Evolutionary conservation across 2,329 filamentous ascomycete genomes (phyloP), one percentile per base, ranked within the genome.

Genomic region (Chalara sp.): DNA sequence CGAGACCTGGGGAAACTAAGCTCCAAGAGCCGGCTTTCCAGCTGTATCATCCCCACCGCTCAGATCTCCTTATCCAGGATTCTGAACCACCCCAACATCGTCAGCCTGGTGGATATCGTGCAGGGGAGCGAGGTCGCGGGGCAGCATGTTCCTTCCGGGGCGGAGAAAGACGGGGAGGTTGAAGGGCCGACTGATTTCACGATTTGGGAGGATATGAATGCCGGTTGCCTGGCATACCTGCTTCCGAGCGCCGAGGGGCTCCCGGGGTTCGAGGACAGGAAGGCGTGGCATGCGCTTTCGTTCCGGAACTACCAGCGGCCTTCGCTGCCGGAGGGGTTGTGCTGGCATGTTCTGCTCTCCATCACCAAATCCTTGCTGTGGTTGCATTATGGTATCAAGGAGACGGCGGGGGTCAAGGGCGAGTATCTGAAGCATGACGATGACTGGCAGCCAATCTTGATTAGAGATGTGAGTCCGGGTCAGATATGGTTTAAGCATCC

Each of bases 161-260:
- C 48, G 1, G 44, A 39, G 5, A 37, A 37, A 10, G 8, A 37
- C n/a, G 43, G 43, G n/a, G 29, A 45, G 28, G 12, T 29, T 13
- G n/a, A 37, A 37, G 8, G n/a, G n/a, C 35, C 35, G 35, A 49
- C 50, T 48, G 65, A 65, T 44, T 65, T 71, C 53, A 60, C 75
- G 12, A 63, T 80, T 28, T 79, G 71, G 70, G 77, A 81, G 61
- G 73, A 69, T 49, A 78, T 75, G 64, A 72, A 78, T 52, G 75
- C 72, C 5, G 76, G 76, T 33, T 74, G 68, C 40, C 68, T 81
- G 35, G 66, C 67, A 29, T 67, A 67, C 32, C 56, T 79, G 8
- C 64, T 76, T 28, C 59, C 61, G 2, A 45, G 56, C 13, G 30
- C 45, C 6, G 49, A 54, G 11, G 42, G 45, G 5, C 49, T 56